Evolutionary conservation across 257 asterid genomes (phyloP), one percentile per base, ranked within the genome.

Genomic region (Solanum sejunctum): DNA sequence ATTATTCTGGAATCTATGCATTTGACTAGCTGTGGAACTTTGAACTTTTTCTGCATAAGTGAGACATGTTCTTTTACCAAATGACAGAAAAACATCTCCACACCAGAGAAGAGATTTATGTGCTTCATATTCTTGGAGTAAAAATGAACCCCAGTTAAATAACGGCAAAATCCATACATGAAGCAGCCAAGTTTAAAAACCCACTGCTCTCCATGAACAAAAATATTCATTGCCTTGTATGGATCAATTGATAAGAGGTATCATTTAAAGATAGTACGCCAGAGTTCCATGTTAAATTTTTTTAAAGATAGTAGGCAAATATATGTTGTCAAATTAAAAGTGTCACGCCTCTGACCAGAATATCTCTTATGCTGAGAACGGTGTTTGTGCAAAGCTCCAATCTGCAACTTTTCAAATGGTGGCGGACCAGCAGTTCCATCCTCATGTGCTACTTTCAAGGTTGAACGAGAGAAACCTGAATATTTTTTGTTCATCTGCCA

Each of bases 401-500:
- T 84, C 88, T 92, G 89, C 91, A 95, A 88, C 88, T 94, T 94
- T 87, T 94, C 98, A 88, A 95, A 95, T 39, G 93, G 94, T 57
- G 98, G 98, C 56, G 96, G 94, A 84, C 86, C 80, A 87, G 89
- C 92, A 70, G 91, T 87, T 86, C 88, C 90, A 89, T 58, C 90
- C 88, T 92, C 94, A 70, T 87, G 89, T 21, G 91, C 91, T 57
- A 85, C 85, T 89, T 91, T 90, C 75, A 86, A 75, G 60, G 92
- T 88, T 82, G 89, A 83, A 75, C 93, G 92, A 26, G 97, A 88
- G 90, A 90, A 87, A 82, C 93, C 94, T 86, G 92, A 60, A 89
- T 91, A 95, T 88, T 94, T 94, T 87, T 91, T 88, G 88, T 94
- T 93, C 91, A 93, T 90, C 88, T 93, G 92, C 96, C 97, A 94